Conservation (phyloP, 2,329 filamentous ascomycete genomes). For the Lachnellula subtilissima region DNA sequence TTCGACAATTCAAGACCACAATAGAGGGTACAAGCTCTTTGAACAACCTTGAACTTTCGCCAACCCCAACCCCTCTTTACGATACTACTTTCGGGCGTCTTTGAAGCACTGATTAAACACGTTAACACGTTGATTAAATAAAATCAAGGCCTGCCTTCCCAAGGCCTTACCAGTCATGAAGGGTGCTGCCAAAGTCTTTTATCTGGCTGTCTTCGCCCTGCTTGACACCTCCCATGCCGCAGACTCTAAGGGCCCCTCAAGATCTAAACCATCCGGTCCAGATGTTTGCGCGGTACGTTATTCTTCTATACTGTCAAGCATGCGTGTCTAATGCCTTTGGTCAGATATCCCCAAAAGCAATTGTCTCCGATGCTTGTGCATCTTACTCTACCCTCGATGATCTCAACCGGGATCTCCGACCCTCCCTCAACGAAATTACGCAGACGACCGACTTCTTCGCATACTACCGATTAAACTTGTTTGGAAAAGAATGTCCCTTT, state of each 20-base stretch:
- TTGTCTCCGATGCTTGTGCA: conserved; percentile 90
- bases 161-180: conserved; percentile 39
- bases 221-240: conserved; percentile 44
- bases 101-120: conserved; percentile 2
- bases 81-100: conserved; percentile 2
- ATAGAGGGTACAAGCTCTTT: conserved; percentile 3
- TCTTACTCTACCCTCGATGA: conserved; percentile 87
- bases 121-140: conserved; percentile 11
- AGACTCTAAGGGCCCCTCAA: conserved; percentile 31
- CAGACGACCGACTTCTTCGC: conserved; percentile 94
- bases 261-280: conserved; percentile 33
- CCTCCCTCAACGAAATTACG: conserved; percentile 74
- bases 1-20: conserved; percentile 5
- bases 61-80: conserved; percentile 2
- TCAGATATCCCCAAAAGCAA: conserved; percentile 82
- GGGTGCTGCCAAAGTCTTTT: conserved; percentile 51
- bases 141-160: conserved; percentile 14
- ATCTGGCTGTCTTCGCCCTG: conserved; percentile 57
- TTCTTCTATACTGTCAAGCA: conserved; percentile 26
- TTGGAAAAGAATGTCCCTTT: conserved; percentile 91
- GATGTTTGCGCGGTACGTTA: conserved; percentile 36
- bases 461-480: conserved; percentile 92
- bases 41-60: neutral
- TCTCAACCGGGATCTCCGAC: conserved; percentile 72
- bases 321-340: conserved; percentile 30